Conservation (phyloP, 2,329 filamentous ascomycete genomes). For the Hymenoscyphus fraxineus region DNA sequence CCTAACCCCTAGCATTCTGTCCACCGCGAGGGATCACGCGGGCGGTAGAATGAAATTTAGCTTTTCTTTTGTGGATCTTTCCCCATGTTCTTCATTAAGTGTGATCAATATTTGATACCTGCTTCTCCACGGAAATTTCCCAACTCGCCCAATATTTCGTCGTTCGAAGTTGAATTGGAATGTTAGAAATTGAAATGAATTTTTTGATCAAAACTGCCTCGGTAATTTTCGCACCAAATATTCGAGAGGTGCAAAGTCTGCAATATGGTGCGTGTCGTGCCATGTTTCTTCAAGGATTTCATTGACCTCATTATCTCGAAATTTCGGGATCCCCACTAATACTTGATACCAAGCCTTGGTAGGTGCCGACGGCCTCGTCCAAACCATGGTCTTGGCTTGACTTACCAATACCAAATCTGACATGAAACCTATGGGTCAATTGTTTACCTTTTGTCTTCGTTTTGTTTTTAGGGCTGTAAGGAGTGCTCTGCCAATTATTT, state of each 20-base stretch:
- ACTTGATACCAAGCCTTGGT: conserved; percentile 3
- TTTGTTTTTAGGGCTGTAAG: neutral
- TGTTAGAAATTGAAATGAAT: neutral
- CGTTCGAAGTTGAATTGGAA: neutral
- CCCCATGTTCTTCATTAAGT: neutral
- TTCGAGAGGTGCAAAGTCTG: neutral
- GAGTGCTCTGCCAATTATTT: neutral
- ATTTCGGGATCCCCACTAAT: neutral
- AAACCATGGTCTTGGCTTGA: neutral
- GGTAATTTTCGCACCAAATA: neutral
- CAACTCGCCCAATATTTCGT: neutral
- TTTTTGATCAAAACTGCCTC: neutral
- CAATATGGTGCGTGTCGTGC: neutral
- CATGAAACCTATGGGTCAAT: conserved; percentile 7
- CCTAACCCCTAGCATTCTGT: too few relatives aligned
- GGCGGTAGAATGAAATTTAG: neutral
- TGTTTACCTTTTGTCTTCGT: neutral
- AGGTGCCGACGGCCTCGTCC: neutral
- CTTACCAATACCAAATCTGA: neutral
- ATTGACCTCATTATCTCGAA: neutral
- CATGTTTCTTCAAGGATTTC: neutral
- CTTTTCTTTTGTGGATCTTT: neutral
- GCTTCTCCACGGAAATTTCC: neutral
- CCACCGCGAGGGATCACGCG: too few relatives aligned
- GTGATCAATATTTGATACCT: neutral